Evolutionary conservation across 116 monocot species (phyloP).

Genomic region (Papilionanthe hybrid): DNA sequence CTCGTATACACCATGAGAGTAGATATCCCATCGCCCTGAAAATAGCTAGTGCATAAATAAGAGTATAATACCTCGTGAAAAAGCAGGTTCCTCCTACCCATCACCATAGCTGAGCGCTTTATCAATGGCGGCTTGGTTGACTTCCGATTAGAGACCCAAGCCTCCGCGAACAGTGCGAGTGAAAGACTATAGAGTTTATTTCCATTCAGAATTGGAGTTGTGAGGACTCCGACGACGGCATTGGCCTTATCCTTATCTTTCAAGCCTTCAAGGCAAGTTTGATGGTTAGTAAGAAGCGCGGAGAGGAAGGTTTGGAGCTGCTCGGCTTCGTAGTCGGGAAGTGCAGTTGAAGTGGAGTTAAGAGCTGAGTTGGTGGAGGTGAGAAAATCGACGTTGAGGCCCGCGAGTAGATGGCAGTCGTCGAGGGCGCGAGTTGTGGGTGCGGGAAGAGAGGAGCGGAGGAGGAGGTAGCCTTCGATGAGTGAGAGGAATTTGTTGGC

Average conservation of each 20-base stretch:
- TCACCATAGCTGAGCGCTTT: not conserved
- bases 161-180: conserved; percentile 33
- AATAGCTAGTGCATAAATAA: no score
- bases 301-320: conserved; percentile 47
- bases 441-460: conserved; percentile 8
- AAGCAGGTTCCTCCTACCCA: not conserved
- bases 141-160: conserved; percentile 24
- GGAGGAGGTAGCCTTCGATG: conserved; percentile 30
- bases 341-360: conserved; percentile 19
- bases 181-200: conserved; percentile 41
- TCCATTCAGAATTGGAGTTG: conserved; percentile 10
- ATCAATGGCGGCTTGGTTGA: not conserved
- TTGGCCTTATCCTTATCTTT: conserved; percentile 25
- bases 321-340: conserved; percentile 41
- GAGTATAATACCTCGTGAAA: conserved; percentile 20
- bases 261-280: conserved; percentile 67
- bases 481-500: conserved; percentile 24
- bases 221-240: conserved; percentile 32
- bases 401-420: conserved; percentile 59
- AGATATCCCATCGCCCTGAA: no score
- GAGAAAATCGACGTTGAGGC: conserved; percentile 56
- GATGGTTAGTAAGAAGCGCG: conserved; percentile 59
- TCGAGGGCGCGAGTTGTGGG: conserved; percentile 36
- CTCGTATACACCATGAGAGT: no score
- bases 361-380: conserved; percentile 16